Evolutionary conservation across 2,329 filamentous ascomycete genomes (phyloP).

Genomic region (Pseudocercospora pini-densiflorae): DNA sequence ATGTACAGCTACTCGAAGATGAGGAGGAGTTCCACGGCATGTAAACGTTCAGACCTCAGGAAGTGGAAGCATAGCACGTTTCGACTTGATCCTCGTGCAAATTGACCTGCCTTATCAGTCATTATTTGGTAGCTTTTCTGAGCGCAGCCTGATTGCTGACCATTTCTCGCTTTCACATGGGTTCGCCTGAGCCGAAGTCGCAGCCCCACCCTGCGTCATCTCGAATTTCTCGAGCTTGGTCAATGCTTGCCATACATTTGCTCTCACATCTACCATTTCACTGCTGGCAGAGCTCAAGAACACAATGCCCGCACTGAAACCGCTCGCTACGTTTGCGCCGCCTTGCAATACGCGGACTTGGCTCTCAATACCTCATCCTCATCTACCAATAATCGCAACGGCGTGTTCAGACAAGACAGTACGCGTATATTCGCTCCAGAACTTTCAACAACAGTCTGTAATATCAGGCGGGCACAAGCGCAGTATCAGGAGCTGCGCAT

Average conservation of each 20-base stretch:
- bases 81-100: background rate
- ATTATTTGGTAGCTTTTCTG: background rate
- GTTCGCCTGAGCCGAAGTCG: background rate
- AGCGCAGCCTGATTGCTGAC: conserved; percentile 2
- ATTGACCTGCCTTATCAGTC: background rate
- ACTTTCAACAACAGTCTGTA: conserved; percentile 76
- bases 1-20: background rate
- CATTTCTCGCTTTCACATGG: conserved; percentile 3
- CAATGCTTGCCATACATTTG: background rate
- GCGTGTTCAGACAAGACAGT: conserved; percentile 84
- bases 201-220: conserved; percentile 7
- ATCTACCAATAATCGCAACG: conserved; percentile 85
- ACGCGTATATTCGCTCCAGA: conserved; percentile 84
- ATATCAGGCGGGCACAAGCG: conserved; percentile 89
- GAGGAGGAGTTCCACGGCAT: too few species aligned
- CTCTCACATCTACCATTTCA: background rate
- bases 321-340: conserved; percentile 59
- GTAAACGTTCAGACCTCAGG: too few species aligned
- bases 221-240: background rate
- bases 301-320: conserved; percentile 40
- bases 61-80: too few species aligned
- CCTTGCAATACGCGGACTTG: conserved; percentile 71
- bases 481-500: conserved; percentile 81
- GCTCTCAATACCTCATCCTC: conserved; percentile 83
- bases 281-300: background rate